phyloP scores from a whole-genome alignment of 139 green algal genomes.

The Edaphochlamys debaryana region DNA sequence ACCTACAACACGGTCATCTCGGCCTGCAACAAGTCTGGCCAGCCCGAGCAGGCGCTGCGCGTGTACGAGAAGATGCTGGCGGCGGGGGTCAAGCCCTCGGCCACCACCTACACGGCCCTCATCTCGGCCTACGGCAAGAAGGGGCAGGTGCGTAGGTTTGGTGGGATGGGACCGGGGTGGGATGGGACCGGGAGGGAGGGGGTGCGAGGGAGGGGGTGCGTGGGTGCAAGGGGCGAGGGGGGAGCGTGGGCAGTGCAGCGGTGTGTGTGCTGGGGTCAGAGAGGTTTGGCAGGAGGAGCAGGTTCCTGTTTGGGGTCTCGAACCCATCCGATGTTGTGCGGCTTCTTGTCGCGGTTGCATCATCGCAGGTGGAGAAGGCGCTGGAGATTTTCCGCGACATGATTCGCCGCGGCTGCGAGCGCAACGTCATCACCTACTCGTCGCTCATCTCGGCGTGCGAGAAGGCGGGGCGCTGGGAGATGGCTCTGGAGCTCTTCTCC shows the following conservation, averaged over 20 bases:
- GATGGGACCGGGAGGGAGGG: no score
- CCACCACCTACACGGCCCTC: conserved; percentile 89
- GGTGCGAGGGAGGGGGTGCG: no score
- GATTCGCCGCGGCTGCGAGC: conserved; percentile 69
- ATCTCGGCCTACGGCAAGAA: conserved; percentile 78
- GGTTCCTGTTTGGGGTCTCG: no score
- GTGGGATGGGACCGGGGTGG: conserved; percentile 44
- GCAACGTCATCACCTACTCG: conserved; percentile 84
- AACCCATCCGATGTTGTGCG: no score
- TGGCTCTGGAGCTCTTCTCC: conserved; percentile 78
- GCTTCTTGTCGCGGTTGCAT: no score
- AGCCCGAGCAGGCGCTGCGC: conserved; percentile 70
- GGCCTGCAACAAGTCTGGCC: conserved; percentile 75
- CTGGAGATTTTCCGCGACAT: conserved; percentile 82
- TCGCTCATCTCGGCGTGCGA: conserved; percentile 69
- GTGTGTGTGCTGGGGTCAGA: no score
- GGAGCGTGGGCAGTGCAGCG: no score
- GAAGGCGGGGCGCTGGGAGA: conserved; percentile 71
- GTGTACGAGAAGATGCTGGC: conserved; percentile 87
- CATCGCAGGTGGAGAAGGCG: conserved; percentile 71
- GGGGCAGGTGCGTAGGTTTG: conserved; percentile 69
- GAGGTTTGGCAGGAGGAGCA: no score
- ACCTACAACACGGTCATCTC: conserved; percentile 93
- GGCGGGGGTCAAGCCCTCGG: conserved; percentile 74
- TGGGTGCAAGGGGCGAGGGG: no score